A percentile compares a stretch with the other conserved stretches of the same genome.
Evolutionary conservation across 2,329 filamentous ascomycete genomes (phyloP).

Genomic region (Phialophora expanda): DNA sequence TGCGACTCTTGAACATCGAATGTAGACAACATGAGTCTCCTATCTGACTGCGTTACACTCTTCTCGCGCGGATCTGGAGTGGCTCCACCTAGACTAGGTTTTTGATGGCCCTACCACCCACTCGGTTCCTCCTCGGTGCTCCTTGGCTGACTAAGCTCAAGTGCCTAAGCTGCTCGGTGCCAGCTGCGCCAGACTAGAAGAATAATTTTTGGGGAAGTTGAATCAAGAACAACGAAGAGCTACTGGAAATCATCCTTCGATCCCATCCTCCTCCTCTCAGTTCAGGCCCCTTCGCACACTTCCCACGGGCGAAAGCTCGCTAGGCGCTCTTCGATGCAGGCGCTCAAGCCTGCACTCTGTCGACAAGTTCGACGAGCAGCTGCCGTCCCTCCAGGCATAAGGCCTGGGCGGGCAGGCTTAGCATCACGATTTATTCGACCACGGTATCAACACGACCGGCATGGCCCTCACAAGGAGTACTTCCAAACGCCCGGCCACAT

Average conservation of each 20-base stretch:
- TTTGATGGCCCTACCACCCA: too few relatives aligned
- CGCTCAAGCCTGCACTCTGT: slow-evolving; percentile 27
- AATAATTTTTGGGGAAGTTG: too few relatives aligned
- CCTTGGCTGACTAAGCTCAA: too few relatives aligned
- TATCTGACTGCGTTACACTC: too few relatives aligned
- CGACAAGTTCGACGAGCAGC: slow-evolving; percentile 25
- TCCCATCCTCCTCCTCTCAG: not conserved
- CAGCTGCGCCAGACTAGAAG: too few relatives aligned
- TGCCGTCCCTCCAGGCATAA: not conserved
- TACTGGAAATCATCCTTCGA: not conserved
- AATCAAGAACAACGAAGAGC: not conserved
- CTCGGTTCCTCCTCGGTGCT: too few relatives aligned
- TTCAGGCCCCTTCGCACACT: not conserved
- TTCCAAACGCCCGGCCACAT: slow-evolving; percentile 40
- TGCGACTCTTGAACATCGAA: too few relatives aligned
- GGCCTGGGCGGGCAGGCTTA: not conserved
- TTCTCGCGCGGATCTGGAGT: too few relatives aligned
- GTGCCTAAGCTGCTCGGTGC: too few relatives aligned
- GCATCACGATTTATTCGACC: not conserved
- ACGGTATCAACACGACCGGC: slow-evolving; percentile 31
- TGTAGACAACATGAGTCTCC: too few relatives aligned
- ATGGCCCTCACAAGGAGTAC: slow-evolving; percentile 41
- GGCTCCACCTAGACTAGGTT: too few relatives aligned
- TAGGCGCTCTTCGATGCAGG: slow-evolving; percentile 26
- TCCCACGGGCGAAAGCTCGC: not conserved